Conservation (phyloP, 2,329 filamentous ascomycete genomes). For the Bipolaris gigantea region DNA sequence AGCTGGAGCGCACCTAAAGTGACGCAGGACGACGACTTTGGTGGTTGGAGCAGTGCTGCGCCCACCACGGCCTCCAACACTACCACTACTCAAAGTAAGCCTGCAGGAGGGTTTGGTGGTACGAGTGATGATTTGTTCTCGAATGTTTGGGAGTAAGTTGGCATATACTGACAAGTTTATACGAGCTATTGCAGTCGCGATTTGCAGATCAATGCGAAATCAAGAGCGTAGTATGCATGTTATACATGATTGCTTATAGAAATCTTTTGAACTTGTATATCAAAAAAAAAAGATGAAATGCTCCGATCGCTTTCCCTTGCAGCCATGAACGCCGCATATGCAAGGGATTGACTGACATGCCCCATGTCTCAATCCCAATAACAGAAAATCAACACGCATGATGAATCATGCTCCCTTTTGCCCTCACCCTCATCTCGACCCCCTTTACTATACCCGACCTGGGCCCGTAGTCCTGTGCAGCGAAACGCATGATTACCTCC, state of each 20-base stretch:
- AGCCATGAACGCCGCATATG: neutral
- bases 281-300: neutral
- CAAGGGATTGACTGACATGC: neutral
- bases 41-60: slow-evolving; percentile 82
- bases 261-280: neutral
- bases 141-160: slow-evolving; percentile 82
- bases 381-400: neutral
- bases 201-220: neutral
- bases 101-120: slow-evolving; percentile 59
- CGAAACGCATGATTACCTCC: too few relatives aligned
- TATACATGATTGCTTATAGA: slow-evolving; percentile 7
- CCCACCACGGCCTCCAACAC: slow-evolving; percentile 49
- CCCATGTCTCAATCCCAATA: neutral
- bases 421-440: neutral
- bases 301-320: neutral
- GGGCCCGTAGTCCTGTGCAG: too few relatives aligned
- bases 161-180: neutral
- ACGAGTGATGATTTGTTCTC: slow-evolving; percentile 82
- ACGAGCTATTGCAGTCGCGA: neutral
- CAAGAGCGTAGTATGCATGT: slow-evolving; percentile 4
- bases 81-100: slow-evolving; percentile 41
- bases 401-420: neutral
- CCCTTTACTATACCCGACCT: neutral
- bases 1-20: slow-evolving; percentile 64
- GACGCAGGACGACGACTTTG: slow-evolving; percentile 90